Evolutionary conservation across 306 rosid species (phyloP).

Genomic region (Medicago truncatula): DNA sequence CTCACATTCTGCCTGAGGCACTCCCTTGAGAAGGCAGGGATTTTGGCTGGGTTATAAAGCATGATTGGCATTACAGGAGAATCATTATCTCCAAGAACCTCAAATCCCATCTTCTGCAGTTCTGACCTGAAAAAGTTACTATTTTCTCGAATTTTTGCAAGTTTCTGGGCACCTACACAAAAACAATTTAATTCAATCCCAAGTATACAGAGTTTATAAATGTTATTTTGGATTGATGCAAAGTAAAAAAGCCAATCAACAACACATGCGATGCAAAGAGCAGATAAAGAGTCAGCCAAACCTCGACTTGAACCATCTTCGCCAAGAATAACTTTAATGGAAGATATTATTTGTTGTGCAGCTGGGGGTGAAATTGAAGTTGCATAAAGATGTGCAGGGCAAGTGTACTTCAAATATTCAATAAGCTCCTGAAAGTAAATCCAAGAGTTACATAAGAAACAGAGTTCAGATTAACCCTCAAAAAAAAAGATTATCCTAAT

Average conservation of each 20-base stretch:
- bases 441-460: slow-evolving; percentile 31
- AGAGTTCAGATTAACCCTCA: slow-evolving; percentile 14
- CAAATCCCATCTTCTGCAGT: slow-evolving; percentile 90
- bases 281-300: slow-evolving; percentile 34
- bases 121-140: slow-evolving; percentile 94
- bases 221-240: slow-evolving; percentile 7
- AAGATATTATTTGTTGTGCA: slow-evolving; percentile 85
- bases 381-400: slow-evolving; percentile 95
- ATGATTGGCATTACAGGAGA: slow-evolving; percentile 93
- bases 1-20: slow-evolving; percentile 90
- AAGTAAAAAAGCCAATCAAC: slow-evolving; percentile 19
- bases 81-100: slow-evolving; percentile 82
- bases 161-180: slow-evolving; percentile 80
- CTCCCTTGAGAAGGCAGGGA: slow-evolving; percentile 95
- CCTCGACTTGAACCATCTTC: slow-evolving; percentile 97
- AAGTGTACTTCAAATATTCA: slow-evolving; percentile 70
- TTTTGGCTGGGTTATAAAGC: slow-evolving; percentile 93
- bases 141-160: slow-evolving; percentile 78
- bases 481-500: no score
- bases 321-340: slow-evolving; percentile 83
- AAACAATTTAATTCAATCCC: slow-evolving; percentile 13
- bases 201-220: slow-evolving; percentile 2
- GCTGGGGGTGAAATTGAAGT: slow-evolving; percentile 96
- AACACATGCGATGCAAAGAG: slow-evolving; percentile 14
- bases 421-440: slow-evolving; percentile 69